Percentiles rank a stretch among this genome's conserved stretches.
These are phyloP conservation scores for Hericium alpestre DNA, from an alignment of 768 basidiomycete species.

Conservation along the genomic window DNA sequence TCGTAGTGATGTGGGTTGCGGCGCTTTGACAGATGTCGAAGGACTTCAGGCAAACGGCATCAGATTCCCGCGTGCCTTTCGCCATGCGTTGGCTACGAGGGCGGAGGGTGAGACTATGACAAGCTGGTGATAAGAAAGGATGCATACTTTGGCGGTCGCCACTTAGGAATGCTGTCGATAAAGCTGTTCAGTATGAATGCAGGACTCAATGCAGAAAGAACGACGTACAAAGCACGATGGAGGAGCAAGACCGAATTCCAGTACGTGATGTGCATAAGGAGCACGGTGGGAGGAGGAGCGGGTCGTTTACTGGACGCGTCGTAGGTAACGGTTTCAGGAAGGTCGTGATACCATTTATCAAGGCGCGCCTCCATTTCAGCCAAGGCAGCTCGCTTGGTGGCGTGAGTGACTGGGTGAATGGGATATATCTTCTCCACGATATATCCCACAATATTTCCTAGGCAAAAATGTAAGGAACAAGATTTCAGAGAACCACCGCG, in stretches of 20 bases:
- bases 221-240: constrained; percentile 68
- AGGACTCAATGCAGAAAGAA: neutral
- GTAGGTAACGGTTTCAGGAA: constrained; percentile 55
- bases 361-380: constrained; percentile 52
- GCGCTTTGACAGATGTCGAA: constrained; percentile 70
- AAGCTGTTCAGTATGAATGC: constrained; percentile 2
- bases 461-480: neutral
- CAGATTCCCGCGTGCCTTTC: constrained; percentile 15
- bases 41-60: constrained; percentile 47
- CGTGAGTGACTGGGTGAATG: constrained; percentile 38
- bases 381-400: constrained; percentile 38
- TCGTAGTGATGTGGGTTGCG: constrained; percentile 57
- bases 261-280: constrained; percentile 65
- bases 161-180: constrained; percentile 53
- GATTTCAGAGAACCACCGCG: neutral
- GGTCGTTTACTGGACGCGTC: constrained; percentile 43
- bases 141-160: constrained; percentile 22
- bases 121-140: neutral
- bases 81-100: constrained; percentile 1
- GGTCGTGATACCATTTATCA: constrained; percentile 63
- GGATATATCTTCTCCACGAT: constrained; percentile 65
- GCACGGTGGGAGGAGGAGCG: constrained; percentile 51
- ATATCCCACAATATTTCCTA: constrained; percentile 57
- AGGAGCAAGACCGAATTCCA: constrained; percentile 67
- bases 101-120: neutral